Percentiles rank a stretch among this genome's conserved stretches.
Conservation (phyloP, 768 basidiomycete species). For the Pisolithus sp. region DNA sequence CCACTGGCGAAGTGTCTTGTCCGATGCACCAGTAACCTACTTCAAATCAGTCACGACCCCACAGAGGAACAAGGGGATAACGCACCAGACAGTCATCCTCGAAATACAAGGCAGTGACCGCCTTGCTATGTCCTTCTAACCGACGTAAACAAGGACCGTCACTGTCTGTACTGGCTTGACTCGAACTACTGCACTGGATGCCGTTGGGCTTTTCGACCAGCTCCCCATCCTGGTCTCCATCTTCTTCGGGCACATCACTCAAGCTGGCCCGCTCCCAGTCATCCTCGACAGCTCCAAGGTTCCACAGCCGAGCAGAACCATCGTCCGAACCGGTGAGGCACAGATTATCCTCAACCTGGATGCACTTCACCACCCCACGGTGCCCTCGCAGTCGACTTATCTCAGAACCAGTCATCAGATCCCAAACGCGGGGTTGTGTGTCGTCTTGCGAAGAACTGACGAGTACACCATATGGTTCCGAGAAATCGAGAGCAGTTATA, state of each 20-base stretch:
- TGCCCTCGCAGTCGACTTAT: constrained; percentile 83
- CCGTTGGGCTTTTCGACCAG: constrained; percentile 33
- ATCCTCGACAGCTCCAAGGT: constrained; percentile 77
- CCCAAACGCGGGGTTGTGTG: constrained; percentile 87
- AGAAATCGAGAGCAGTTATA: constrained; percentile 87
- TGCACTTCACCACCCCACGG: constrained; percentile 70
- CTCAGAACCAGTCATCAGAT: constrained; percentile 83
- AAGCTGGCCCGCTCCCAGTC: constrained; percentile 52
- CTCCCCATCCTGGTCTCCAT: constrained; percentile 37
- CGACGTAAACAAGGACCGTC: constrained; percentile 52
- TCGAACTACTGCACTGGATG: constrained; percentile 34
- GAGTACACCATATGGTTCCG: constrained; percentile 92
- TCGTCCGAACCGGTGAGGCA: constrained; percentile 91
- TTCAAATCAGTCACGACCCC: constrained; percentile 12
- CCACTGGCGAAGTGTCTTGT: constrained; percentile 98
- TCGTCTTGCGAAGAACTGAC: constrained; percentile 87
- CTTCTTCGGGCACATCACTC: constrained; percentile 61
- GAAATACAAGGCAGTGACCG: constrained; percentile 90
- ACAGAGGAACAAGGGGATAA: constrained; percentile 7
- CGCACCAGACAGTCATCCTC: constrained; percentile 89
- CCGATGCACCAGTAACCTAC: constrained; percentile 94
- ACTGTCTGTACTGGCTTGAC: constrained; percentile 42
- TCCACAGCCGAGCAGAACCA: constrained; percentile 83
- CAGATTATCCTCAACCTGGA: constrained; percentile 89
- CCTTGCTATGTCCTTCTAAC: constrained; percentile 88